Evolutionary conservation across 1,139 yeast species (phyloP).

Genomic region (Suhomyces kunorum): DNA sequence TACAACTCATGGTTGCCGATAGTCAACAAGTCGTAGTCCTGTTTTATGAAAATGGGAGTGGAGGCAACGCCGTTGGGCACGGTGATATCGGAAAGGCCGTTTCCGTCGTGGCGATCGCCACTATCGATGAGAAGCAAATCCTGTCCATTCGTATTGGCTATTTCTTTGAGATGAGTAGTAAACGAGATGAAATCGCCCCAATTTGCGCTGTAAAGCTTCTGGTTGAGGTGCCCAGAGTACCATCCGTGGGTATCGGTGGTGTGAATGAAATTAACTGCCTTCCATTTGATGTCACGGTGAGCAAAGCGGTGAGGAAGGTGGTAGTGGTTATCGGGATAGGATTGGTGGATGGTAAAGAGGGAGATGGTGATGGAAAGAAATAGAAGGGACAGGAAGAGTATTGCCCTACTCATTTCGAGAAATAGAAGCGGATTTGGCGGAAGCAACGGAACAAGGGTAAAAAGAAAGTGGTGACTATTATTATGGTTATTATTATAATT

Average conservation of each 20-base stretch:
- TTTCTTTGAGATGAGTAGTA: conserved; percentile 46
- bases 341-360: conserved; percentile 4
- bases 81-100: conserved; percentile 83
- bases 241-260: conserved; percentile 98
- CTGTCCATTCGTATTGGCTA: conserved; percentile 46
- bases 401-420: neutral
- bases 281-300: conserved; percentile 40
- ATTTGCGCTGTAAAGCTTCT: conserved; percentile 72
- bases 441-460: neutral
- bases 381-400: conserved; percentile 1
- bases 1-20: conserved; percentile 94
- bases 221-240: conserved; percentile 85
- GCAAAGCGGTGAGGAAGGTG: neutral
- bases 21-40: conserved; percentile 77
- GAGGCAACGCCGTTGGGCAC: conserved; percentile 67
- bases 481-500: neutral
- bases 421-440: neutral
- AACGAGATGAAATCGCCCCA: conserved; percentile 94
- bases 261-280: conserved; percentile 78
- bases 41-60: conserved; percentile 60
- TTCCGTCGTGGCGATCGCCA: conserved; percentile 95
- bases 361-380: conserved; percentile 2
- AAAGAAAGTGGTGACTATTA: neutral
- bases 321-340: conserved; percentile 1
- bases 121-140: conserved; percentile 81